Evolutionary conservation across 768 basidiomycete genomes (phyloP), one percentile per base, ranked within the genome.

Genomic region (Podaxis sp.): DNA sequence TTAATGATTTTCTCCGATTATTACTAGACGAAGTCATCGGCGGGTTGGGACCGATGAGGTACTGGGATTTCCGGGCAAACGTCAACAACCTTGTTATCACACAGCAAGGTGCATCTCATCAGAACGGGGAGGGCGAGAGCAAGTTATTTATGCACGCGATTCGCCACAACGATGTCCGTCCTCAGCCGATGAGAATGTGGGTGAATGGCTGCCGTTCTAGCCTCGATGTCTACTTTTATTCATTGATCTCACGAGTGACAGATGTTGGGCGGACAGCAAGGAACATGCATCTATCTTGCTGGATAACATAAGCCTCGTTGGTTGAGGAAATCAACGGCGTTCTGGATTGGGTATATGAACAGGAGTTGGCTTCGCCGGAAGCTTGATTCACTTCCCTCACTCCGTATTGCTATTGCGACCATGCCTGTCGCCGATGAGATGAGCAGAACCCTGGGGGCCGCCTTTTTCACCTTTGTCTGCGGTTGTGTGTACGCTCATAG

Each of bases 401-500:
- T 40, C 54, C 48, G 38, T 40, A 37, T 26, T 12, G 1, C 28
- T 28, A 8, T 22, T 38, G 22, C 10, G 28, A 4, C 26, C 44
- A 53, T 62, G 61, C 11, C 38, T 26, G 41, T 50, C 46, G 13
- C 6, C 0, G 46, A 49, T 13, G 46, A 62, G 17, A 22, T 62
- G 13, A 51, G 33, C 54, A 49, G 37, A 5, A 41, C 61, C 6
- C 20, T 62, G 26, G 61, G 61, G 33, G 61, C 61, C 3, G 54
- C 61, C 6, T 62, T 62, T 40, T 62, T 62, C 55, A 62, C 61
- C 24, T 62, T 62, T 56, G 53, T 62, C 11, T 36, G 44, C 26
- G 61, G 61, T 50, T 49, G 61, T 33, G 54, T 62, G 61, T 62
- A 50, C 15, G 61, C 38, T 15, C 15, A 22, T 36, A n/a, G 1